Base-by-base conservation (phyloP, 2,329 filamentous ascomycete genomes). In the Epicoccum sorghinum region DNA sequence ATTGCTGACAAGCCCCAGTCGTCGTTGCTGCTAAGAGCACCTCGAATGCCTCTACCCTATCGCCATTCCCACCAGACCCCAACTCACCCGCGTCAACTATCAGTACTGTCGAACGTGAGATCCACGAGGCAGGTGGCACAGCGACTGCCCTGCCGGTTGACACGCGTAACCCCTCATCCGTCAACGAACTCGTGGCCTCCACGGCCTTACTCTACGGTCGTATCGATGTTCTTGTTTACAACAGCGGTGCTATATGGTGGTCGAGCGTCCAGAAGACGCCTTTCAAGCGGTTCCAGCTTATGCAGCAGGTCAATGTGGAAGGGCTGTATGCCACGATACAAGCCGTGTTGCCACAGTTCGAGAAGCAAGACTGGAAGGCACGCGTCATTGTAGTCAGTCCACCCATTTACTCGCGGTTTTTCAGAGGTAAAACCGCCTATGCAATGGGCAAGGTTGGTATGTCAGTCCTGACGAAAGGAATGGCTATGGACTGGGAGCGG, bases 221-320 rank as follows among this genome's bases (percentile, higher is more conserved):
- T 22, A 78, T 96, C 3, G 90, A 95, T 69, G 87, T 89, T 0
- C 75, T 96, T 2, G 74, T 95, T 43, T 96, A 96, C 79, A 96
- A 95, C 71, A 87, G 88, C 0, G 91, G 91, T 36, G 91, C 91
- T 3, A 92, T 96, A 61, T 95, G 88, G 87, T 93, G 90, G 90
- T 83, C 88, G 0, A 83, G 88, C 1, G 85, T 96, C 0, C 82
- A 86, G 46, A 83, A 86, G 41, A 93, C 90, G 0, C 87, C 89
- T 0, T 78, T 89, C 60, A 89, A 88, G 73, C 83, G 89, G n/a
- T 93, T 91, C 76, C 85, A 86, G 70, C 82, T 79, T 1, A 76
- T 80, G 73, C 79, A 80, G 60, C 70, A 75, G 29, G 80, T 80
- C 53, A 77, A 78, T 32, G 58, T 74, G 89, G 61, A 90, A 64